Evolutionary conservation across 2,329 filamentous ascomycete species (phyloP).

Genomic region (Tolypocladium inflatum): DNA sequence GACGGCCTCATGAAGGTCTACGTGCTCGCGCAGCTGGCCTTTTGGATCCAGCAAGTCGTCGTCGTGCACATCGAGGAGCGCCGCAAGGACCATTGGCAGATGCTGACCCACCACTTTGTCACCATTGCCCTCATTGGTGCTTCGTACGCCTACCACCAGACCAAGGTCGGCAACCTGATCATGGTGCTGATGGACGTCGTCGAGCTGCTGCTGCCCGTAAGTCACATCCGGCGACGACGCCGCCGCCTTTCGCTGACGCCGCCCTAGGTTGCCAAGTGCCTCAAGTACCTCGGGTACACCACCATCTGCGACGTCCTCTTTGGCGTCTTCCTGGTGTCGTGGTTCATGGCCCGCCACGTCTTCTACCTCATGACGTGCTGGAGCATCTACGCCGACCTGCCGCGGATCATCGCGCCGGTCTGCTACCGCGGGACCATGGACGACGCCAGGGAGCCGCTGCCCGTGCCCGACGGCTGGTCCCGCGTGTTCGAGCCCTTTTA

Average conservation of each 20-base stretch:
- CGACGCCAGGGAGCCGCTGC: conserved; percentile 44
- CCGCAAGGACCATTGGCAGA: conserved; percentile 91
- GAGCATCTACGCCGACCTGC: conserved; percentile 64
- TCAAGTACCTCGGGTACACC: conserved; percentile 79
- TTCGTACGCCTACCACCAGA: conserved; percentile 81
- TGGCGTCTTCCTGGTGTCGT: conserved; percentile 74
- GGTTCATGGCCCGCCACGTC: conserved; percentile 76
- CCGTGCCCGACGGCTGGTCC: conserved; percentile 37
- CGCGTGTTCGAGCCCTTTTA: conserved; percentile 68
- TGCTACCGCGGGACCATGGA: conserved; percentile 59
- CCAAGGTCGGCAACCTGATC: conserved; percentile 80
- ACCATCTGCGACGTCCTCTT: conserved; percentile 75
- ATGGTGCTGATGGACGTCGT: conserved; percentile 90
- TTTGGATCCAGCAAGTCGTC: conserved; percentile 90
- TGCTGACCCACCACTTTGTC: conserved; percentile 93
- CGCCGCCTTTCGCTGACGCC: not conserved
- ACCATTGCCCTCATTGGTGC: conserved; percentile 72
- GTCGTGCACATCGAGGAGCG: conserved; percentile 92
- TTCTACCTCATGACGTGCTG: conserved; percentile 72
- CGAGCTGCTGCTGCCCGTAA: conserved; percentile 77
- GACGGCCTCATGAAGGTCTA: conserved; percentile 77
- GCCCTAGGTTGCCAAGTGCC: conserved; percentile 71
- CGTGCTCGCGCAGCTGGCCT: conserved; percentile 80
- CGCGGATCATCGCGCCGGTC: conserved; percentile 51
- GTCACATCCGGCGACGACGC: conserved; percentile 13